Conservation (phyloP, 2,329 filamentous ascomycete species). For the Neofusicoccum parvum region DNA sequence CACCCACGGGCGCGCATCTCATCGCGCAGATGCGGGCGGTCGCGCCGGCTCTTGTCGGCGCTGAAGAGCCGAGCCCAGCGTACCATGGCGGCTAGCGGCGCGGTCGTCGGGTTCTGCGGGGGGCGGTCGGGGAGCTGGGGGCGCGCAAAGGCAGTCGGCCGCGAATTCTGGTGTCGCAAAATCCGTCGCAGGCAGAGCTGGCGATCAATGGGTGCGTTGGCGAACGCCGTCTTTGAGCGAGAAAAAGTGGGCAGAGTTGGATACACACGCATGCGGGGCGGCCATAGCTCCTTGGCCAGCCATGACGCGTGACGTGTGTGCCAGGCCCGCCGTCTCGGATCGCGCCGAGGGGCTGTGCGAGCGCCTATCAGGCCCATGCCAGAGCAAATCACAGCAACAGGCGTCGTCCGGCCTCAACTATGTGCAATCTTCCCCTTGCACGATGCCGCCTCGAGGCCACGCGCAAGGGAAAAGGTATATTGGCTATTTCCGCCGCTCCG, state of each 20-base stretch:
- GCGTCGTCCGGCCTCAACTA: no score
- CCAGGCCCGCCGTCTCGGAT: conserved; percentile 6
- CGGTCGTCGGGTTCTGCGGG: not conserved
- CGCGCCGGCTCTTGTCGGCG: conserved; percentile 40
- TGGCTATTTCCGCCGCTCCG: conserved; percentile 4
- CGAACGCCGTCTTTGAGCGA: not conserved
- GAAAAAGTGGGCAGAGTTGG: conserved; percentile 20
- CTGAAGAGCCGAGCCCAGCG: conserved; percentile 42
- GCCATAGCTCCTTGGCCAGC: conserved; percentile 20
- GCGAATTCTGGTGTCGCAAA: not conserved
- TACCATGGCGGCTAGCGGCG: conserved; percentile 34
- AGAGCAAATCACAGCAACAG: not conserved
- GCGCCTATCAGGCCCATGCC: not conserved
- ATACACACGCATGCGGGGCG: conserved; percentile 3
- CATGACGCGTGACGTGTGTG: not conserved
- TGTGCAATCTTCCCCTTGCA: not conserved
- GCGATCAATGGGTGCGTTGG: conserved; percentile 6
- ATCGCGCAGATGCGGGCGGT: conserved; percentile 38
- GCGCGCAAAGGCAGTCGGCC: not conserved
- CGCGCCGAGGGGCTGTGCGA: conserved; percentile 3
- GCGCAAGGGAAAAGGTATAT: conserved; percentile 1
- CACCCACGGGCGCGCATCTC: conserved; percentile 44
- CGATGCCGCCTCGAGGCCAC: not conserved
- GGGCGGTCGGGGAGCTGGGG: not conserved
- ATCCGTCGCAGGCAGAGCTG: not conserved